Percentiles rank a stretch among this genome's conserved stretches.
Evolutionary conservation across 345 rosid species (phyloP).

Genomic region (Carallia pectinifolia): DNA sequence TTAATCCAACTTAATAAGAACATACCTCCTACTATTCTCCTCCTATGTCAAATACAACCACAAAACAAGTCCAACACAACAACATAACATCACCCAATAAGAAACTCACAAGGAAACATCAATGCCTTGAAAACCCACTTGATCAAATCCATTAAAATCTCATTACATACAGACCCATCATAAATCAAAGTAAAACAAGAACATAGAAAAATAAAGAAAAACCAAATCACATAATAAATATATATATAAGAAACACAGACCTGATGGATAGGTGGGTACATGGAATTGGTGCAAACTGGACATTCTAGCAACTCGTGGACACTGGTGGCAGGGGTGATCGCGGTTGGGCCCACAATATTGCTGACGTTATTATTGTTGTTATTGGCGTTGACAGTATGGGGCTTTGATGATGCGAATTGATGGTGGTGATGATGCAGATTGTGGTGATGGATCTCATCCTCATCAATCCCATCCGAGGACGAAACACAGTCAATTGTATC

Average conservation of each 20-base stretch:
- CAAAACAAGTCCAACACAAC: too few relatives aligned
- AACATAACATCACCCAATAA: background rate
- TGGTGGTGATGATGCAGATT: conserved; percentile 28
- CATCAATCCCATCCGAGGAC: conserved; percentile 58
- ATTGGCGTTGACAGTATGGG: conserved; percentile 30
- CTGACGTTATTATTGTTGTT: conserved; percentile 21
- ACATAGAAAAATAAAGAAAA: background rate
- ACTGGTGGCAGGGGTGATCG: conserved; percentile 43
- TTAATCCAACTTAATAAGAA: too few relatives aligned
- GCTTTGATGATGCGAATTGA: conserved; percentile 65
- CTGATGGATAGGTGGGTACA: conserved; percentile 60
- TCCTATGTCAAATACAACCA: too few relatives aligned
- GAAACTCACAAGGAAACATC: conserved; percentile 4
- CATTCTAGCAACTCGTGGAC: conserved; percentile 55
- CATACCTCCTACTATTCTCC: too few relatives aligned
- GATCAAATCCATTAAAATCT: conserved; percentile 11
- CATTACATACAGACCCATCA: conserved; percentile 7
- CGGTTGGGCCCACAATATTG: conserved; percentile 52
- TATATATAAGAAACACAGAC: conserved; percentile 26
- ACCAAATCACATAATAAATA: background rate
- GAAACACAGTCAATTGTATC: conserved; percentile 82
- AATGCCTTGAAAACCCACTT: conserved; percentile 8
- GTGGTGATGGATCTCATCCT: conserved; percentile 68
- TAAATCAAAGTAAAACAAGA: background rate
- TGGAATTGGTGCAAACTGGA: too few relatives aligned